Base-by-base conservation (phyloP, 352 stramenopile genomes). In the Phytophthora europaea region DNA sequence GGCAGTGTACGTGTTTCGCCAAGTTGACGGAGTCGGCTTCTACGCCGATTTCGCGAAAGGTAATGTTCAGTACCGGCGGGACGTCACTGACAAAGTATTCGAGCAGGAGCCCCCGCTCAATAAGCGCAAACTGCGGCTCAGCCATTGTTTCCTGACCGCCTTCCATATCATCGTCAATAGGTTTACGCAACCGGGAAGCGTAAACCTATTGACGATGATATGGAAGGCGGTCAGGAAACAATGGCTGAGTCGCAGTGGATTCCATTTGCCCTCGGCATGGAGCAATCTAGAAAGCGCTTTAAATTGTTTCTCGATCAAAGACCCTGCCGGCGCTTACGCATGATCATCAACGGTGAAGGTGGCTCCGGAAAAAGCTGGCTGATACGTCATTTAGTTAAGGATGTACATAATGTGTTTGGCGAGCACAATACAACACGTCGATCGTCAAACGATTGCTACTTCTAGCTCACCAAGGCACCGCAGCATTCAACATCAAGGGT, bases 401-500 rank as follows among this genome's bases (percentile, higher is more conserved):
- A 43, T 26, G 12, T 47, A 3, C 52, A 59, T 12, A 59, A 22
- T 16, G 52, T 43, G 4, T 59, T 59, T 23, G 28, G 52, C 2
- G 52, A 59, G 15, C 28, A 59, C 10, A 2, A 16, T 3, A 16
- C 13, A 18, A 15, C 52, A 6, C 10, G 26, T 4, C 26, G 28
- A 6, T 16, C 10, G 23, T 45, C 52, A 8, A 59, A 36, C 34
- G 55, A 8, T 22, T 62, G 6, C 20, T 53, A 5, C 36, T 62
- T 20, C 20, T 62, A 33, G 55, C 22, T 2, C 36, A 62, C 22
- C 58, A 63, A 18, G 57, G 40, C 12, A 54, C 57, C 3, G 57
- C 57, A 9, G 57, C 23, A 2, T 54, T 63, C 16, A 63, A 63
- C 18, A 63, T 63, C 18, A 63, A 63, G 28, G 38, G 57, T 2